Evolutionary conservation across 2,329 filamentous ascomycete species (phyloP).

Genomic region (Botrytis porri): DNA sequence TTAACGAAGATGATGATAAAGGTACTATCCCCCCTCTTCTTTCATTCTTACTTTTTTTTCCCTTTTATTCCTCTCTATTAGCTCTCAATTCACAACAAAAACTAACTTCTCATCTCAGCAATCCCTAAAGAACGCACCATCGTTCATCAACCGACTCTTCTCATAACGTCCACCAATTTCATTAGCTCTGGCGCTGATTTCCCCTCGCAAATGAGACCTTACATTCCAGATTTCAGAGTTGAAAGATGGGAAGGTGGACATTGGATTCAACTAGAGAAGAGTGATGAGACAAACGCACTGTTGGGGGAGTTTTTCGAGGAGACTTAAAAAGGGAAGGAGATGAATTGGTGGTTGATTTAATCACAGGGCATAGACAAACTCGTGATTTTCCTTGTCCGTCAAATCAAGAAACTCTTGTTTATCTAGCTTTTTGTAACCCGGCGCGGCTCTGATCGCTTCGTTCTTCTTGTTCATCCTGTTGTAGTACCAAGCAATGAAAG

Average conservation of each 20-base stretch:
- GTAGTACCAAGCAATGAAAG: constrained; percentile 33
- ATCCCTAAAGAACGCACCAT: constrained; percentile 13
- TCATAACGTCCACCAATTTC: constrained; percentile 24
- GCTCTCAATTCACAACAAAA: background rate
- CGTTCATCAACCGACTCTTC: constrained; percentile 24
- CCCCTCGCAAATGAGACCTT: constrained; percentile 18
- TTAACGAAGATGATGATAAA: constrained; percentile 14
- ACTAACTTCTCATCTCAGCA: background rate
- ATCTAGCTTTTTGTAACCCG: constrained; percentile 33
- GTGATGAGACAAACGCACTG: constrained; percentile 23
- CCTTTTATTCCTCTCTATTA: background rate
- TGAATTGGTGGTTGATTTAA: too few relatives aligned
- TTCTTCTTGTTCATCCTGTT: constrained; percentile 33
- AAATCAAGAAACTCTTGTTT: constrained; percentile 38
- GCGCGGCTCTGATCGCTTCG: constrained; percentile 25
- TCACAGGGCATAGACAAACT: constrained; percentile 38
- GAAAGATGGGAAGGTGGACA: constrained; percentile 28
- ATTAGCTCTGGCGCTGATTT: constrained; percentile 22
- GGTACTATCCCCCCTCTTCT: background rate
- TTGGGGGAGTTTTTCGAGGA: constrained; percentile 19
- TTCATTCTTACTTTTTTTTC: too few relatives aligned
- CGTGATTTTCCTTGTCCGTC: constrained; percentile 37
- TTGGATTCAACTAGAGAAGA: constrained; percentile 32
- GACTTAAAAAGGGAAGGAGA: background rate
- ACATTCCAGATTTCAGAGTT: constrained; percentile 21